Evolutionary conservation across 2,329 filamentous ascomycete species (phyloP).

Genomic region (Aspergillus awamori): DNA sequence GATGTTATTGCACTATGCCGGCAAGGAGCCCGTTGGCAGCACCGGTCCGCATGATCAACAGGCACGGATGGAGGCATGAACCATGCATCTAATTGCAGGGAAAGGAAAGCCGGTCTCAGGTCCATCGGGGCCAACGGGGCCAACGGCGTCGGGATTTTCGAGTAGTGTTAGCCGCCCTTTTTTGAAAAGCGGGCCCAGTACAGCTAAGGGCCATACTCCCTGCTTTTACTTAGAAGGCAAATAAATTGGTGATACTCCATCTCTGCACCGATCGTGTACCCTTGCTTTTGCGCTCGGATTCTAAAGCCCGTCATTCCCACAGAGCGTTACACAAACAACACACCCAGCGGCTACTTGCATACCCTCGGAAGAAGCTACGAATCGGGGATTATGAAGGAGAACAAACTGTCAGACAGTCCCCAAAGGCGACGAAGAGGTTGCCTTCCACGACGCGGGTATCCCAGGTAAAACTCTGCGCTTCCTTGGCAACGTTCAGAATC

Average conservation of each 20-base stretch:
- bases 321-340: conserved; percentile 27
- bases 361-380: conserved; percentile 22
- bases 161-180: not conserved
- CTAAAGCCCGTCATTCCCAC: conserved; percentile 8
- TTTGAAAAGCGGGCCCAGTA: not conserved
- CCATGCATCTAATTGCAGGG: conserved; percentile 1
- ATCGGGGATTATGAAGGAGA: conserved; percentile 22
- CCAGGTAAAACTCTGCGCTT: not conserved
- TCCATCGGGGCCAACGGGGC: not conserved
- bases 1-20: conserved; percentile 6
- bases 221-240: not conserved
- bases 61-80: conserved; percentile 11
- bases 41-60: conserved; percentile 13
- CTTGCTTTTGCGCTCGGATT: not conserved
- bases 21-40: conserved; percentile 20
- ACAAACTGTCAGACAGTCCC: conserved; percentile 11
- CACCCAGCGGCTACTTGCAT: conserved; percentile 28
- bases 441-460: conserved; percentile 2
- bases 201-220: not conserved
- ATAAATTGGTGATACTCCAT: not conserved
- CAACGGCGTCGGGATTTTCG: not conserved
- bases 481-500: not conserved
- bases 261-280: not conserved
- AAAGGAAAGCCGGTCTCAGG: not conserved
- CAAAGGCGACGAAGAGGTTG: conserved; percentile 6